Evolutionary conservation across 495 filamentous ascomycete species (phyloP), one percentile per base, ranked within the genome.

Genomic region (Trichoderma asperelloides): DNA sequence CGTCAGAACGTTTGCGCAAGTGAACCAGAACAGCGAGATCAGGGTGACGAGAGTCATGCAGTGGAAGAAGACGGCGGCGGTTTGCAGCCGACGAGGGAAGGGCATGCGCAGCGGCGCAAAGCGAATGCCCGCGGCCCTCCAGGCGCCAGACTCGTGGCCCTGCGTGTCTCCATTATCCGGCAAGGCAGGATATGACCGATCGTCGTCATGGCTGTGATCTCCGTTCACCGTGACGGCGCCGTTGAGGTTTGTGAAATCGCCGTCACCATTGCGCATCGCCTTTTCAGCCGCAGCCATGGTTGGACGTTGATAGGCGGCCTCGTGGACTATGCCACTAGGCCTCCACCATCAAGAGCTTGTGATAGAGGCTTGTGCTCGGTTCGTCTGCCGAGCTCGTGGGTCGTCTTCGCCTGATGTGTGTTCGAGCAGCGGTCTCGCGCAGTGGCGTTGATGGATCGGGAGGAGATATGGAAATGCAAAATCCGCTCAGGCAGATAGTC

Each of bases 71-170:
- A 98, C 92, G 21, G 93, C 83, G 25, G 92, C 76, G 0, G 93
- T 98, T 76, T 98, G 95, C 13, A 97, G 79, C 41, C 96, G 88
- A 28, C 95, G 85, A 75, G 90, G 86, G 21, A 96, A 78, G 3
- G 96, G 94, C 18, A 98, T 84, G 71, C 92, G 92, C 68, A 94
- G 79, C 21, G 95, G 95, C 21, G 95, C 95, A 81, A 91, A 97
- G 66, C 88, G 86, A 70, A 97, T 78, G 18, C 74, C 72, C 57
- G 77, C 78, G 7, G 64, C 64, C 64, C 23, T 49, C 64, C 64
- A 65, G 12, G 64, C 64, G 21, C 43, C 41, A 9, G 28, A 30
- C 64, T 65, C 64, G 9, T 65, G 13, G 63, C 37, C 21, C 30
- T 43, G 63, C 33, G n/a, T 15, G 18, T 40, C 21, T 40, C 63